Conservation (phyloP, 257 asterid species). For the Nicotiana benthamiana region DNA sequence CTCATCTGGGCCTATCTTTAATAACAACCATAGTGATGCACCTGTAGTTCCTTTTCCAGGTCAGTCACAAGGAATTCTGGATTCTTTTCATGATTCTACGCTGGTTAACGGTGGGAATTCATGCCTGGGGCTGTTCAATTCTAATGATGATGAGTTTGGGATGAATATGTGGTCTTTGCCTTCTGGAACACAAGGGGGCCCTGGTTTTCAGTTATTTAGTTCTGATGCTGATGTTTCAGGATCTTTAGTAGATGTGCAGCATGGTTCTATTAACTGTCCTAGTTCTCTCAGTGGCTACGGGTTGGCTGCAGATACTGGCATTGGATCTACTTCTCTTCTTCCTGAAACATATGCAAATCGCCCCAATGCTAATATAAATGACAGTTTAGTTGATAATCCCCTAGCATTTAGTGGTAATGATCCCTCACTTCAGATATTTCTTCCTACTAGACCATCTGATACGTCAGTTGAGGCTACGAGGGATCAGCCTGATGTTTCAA, state of each 20-base stretch:
- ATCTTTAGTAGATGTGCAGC: slow-evolving; percentile 57
- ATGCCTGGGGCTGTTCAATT: slow-evolving; percentile 41
- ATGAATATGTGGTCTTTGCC: slow-evolving; percentile 75
- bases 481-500: slow-evolving; percentile 50
- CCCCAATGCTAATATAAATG: slow-evolving; percentile 36
- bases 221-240: slow-evolving; percentile 63
- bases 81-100: slow-evolving; percentile 46
- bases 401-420: slow-evolving; percentile 60
- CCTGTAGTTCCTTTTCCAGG: slow-evolving; percentile 38
- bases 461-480: slow-evolving; percentile 45
- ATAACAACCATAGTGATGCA: slow-evolving; percentile 27
- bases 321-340: slow-evolving; percentile 47
- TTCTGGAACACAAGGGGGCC: slow-evolving; percentile 57
- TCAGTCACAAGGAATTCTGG: slow-evolving; percentile 41
- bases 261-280: slow-evolving; percentile 43
- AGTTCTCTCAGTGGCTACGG: slow-evolving; percentile 45
- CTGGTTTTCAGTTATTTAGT: slow-evolving; percentile 82
- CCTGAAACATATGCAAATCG: slow-evolving; percentile 37
- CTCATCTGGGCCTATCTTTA: slow-evolving; percentile 32
- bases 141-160: slow-evolving; percentile 60
- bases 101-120: slow-evolving; percentile 42
- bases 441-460: slow-evolving; percentile 76
- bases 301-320: slow-evolving; percentile 38
- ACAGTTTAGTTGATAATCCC: slow-evolving; percentile 64
- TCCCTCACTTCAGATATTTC: slow-evolving; percentile 87